Conservation (phyloP, 768 basidiomycete genomes). For the Auriscalpium microsporum region DNA sequence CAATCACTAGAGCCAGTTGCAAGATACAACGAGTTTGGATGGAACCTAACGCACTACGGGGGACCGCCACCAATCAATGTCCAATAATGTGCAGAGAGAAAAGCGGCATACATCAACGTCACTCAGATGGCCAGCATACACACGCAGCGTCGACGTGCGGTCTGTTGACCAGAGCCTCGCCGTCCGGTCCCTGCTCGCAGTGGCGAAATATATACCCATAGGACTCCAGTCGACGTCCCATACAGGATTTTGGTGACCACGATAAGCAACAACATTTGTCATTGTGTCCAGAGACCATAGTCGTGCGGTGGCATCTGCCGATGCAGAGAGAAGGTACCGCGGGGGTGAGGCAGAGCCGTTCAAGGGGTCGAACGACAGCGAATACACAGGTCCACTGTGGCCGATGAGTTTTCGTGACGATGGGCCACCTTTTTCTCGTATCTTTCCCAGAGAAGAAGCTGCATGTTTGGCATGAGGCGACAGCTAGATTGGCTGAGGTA, state of each 20-base stretch:
- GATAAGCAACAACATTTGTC: constrained; percentile 87
- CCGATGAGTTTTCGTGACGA: constrained; percentile 93
- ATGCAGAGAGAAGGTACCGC: constrained; percentile 81
- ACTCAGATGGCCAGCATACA: constrained; percentile 93
- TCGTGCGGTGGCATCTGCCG: constrained; percentile 84
- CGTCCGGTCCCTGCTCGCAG: constrained; percentile 87
- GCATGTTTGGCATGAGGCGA: constrained; percentile 2
- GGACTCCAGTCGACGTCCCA: constrained; percentile 99
- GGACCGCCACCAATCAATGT: background rate
- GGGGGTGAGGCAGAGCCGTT: constrained; percentile 82
- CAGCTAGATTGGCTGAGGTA: background rate
- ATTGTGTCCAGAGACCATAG: constrained; percentile 96
- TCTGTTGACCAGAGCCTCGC: constrained; percentile 97
- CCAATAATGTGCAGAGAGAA: background rate
- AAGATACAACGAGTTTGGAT: constrained; percentile 95
- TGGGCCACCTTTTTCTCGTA: constrained; percentile 73
- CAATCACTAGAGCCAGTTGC: constrained; percentile 96
- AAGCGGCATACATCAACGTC: constrained; percentile 83
- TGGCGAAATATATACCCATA: constrained; percentile 97
- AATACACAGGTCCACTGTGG: constrained; percentile 95
- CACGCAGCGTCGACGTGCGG: constrained; percentile 71
- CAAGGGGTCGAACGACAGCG: constrained; percentile 87
- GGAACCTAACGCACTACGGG: constrained; percentile 82
- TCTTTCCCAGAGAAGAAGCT: constrained; percentile 55
- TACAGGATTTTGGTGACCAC: constrained; percentile 93